Percentiles rank a stretch among this genome's conserved stretches.
phyloP scores from a whole-genome alignment of 805 yeast species.

The Torulaspora indica region DNA sequence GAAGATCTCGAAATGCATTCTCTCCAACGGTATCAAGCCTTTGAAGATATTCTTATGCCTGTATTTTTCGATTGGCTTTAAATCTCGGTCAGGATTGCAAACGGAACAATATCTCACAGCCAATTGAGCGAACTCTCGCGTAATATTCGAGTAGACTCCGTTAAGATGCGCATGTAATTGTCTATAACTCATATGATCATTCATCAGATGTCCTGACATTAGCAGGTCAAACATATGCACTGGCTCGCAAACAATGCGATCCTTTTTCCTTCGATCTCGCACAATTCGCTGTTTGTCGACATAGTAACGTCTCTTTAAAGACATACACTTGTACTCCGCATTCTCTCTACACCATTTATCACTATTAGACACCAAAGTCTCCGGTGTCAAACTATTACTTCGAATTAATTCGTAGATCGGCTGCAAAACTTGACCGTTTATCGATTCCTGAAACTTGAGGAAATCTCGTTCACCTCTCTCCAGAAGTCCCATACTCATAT shows the following conservation, averaged over 20 bases:
- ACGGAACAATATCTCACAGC: conserved; percentile 29
- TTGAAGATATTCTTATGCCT: conserved; percentile 20
- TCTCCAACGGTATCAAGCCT: conserved; percentile 25
- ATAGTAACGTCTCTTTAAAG: conserved; percentile 26
- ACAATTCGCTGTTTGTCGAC: conserved; percentile 21
- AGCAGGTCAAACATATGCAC: conserved; percentile 27
- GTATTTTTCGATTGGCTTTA: conserved; percentile 14
- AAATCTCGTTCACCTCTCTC: conserved; percentile 26
- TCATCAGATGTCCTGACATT: conserved; percentile 33
- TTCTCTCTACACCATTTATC: conserved; percentile 20
- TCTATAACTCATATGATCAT: conserved; percentile 24
- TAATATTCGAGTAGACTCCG: conserved; percentile 26
- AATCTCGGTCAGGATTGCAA: conserved; percentile 24
- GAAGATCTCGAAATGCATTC: conserved; percentile 32
- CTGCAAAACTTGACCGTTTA: conserved; percentile 29
- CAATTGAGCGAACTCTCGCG: conserved; percentile 19
- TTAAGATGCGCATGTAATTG: conserved; percentile 18
- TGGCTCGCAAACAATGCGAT: conserved; percentile 32
- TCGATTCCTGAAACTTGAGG: conserved; percentile 18
- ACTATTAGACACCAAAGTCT: conserved; percentile 20
- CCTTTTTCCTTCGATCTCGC: conserved; percentile 23
- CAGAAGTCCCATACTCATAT: conserved; percentile 18
- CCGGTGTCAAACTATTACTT: conserved; percentile 20
- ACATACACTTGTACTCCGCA: conserved; percentile 20
- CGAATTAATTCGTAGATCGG: conserved; percentile 27